phyloP scores from a whole-genome alignment of 2,329 filamentous ascomycete genomes.

The Didymosphaeria variabile region DNA sequence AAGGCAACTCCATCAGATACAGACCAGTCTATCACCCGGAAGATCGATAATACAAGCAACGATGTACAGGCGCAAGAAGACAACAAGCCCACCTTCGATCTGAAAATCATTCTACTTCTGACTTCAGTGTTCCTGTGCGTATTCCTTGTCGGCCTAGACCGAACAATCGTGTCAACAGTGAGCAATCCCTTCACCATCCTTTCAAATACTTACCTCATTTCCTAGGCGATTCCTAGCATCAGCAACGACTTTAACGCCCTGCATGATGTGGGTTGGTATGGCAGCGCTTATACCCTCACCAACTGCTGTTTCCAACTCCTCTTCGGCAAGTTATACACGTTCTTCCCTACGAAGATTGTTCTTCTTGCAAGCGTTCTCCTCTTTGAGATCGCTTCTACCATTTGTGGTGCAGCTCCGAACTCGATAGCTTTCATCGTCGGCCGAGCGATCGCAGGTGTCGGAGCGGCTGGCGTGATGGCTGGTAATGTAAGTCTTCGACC shows the following conservation, averaged over 20 bases:
- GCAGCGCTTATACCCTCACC: slow-evolving; percentile 55
- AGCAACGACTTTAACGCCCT: slow-evolving; percentile 39
- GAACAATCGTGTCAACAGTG: slow-evolving; percentile 13
- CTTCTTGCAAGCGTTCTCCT: slow-evolving; percentile 51
- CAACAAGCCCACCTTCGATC: not conserved
- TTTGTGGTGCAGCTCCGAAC: slow-evolving; percentile 53
- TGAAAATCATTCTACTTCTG: not conserved
- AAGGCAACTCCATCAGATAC: not conserved
- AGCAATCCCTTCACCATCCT: not conserved
- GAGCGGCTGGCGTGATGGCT: slow-evolving; percentile 56
- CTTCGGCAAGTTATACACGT: slow-evolving; percentile 59
- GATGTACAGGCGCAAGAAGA: not conserved
- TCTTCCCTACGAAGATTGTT: slow-evolving; percentile 51
- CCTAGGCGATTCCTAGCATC: slow-evolving; percentile 30
- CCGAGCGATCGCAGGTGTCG: slow-evolving; percentile 58
- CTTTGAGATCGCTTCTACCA: slow-evolving; percentile 54
- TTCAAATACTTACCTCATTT: slow-evolving; percentile 24
- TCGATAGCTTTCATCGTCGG: slow-evolving; percentile 58
- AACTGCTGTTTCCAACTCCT: slow-evolving; percentile 56
- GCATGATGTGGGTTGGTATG: slow-evolving; percentile 42
- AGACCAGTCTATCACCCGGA: not conserved
- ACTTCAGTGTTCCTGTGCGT: slow-evolving; percentile 4
- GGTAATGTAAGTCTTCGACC: slow-evolving; percentile 51
- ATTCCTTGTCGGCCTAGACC: slow-evolving; percentile 13
- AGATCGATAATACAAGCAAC: not conserved